Conservation (phyloP, 768 basidiomycete genomes). For the Russula vinacea region DNA sequence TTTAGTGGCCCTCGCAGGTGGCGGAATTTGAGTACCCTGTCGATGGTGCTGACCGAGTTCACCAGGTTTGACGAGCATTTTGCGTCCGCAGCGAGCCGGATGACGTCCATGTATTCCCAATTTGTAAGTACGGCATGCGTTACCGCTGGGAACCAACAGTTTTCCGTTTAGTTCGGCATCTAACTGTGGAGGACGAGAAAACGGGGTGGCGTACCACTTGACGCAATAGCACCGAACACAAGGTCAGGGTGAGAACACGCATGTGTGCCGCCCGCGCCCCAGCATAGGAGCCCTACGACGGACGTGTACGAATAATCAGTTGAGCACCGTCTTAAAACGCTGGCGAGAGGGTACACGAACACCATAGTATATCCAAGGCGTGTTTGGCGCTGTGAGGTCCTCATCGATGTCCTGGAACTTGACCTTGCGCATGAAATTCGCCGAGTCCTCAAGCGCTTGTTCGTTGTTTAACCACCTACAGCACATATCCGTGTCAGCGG, state of each 20-base stretch:
- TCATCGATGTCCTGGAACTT: conserved; percentile 68
- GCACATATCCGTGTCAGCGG: neutral
- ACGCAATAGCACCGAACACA: conserved; percentile 86
- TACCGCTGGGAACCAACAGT: conserved; percentile 49
- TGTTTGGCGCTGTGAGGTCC: conserved; percentile 65
- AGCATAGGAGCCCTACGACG: conserved; percentile 77
- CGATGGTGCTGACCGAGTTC: conserved; percentile 57
- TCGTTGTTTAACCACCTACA: conserved; percentile 83
- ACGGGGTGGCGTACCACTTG: conserved; percentile 55
- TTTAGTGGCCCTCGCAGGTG: conserved; percentile 56
- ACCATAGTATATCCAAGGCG: conserved; percentile 93
- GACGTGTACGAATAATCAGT: neutral
- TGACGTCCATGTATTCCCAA: conserved; percentile 89
- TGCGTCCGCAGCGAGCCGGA: conserved; percentile 63
- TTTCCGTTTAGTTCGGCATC: neutral
- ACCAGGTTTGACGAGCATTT: conserved; percentile 60
- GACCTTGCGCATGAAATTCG: conserved; percentile 83
- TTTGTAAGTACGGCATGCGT: conserved; percentile 79
- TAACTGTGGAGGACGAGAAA: neutral
- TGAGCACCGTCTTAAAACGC: neutral
- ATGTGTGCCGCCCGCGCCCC: conserved; percentile 94
- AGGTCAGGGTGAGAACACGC: conserved; percentile 80
- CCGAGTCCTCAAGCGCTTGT: conserved; percentile 87
- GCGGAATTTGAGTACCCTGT: conserved; percentile 53
- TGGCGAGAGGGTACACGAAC: conserved; percentile 42